Base-by-base conservation (phyloP, 23 red algal genomes). In the Cyanidiococcus yangmingshanensis region DNA sequence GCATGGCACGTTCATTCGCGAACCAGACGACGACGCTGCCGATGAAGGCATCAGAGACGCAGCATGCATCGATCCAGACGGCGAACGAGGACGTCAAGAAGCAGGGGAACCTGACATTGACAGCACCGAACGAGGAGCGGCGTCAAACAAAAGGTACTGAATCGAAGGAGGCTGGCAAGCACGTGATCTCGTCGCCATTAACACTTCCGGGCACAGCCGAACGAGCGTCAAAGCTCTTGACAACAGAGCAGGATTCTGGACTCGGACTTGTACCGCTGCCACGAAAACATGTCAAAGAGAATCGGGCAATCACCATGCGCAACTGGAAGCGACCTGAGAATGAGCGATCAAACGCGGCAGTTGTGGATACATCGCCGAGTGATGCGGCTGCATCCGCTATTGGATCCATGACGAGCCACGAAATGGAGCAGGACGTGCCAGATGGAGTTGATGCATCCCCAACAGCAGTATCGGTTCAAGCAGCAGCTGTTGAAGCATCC, bases 271-370 rank as follows among this genome's bases (percentile, higher is more conserved):
- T 54, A 54, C 45, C 45, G 7, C 45, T 54, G 45, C 45, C 45
- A 7, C 45, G 45, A 7, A 54, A 54, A 54, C 45, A 54, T 21
- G 45, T 54, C 21, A 54, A 54, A 74, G 67, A 78, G 37, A 68
- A 68, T 17, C 50, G 50, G 35, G 76, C 40, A 51, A 78, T 17
- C 18, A 41, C 45, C 31, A 37, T 37, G 41, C 41, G 77, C 57
- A 24, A 34, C 40, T 78, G 31, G 76, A 51, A 68, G 40, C 39
- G 58, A 25, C 40, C 34, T 24, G 58, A 78, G 32, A 7, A 40
- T 68, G 12, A 78, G 3, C 50, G 76, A 34, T 32, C 40, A 25
- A 21, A 54, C 7, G 45, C 45, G 45, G 45, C 45, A 15, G 45
- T 54, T 21, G 7, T 21, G 45, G 21, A 54, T 21, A n/a, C n/a